Conservation (phyloP, 345 rosid species). For the Pistacia integerrima region DNA sequence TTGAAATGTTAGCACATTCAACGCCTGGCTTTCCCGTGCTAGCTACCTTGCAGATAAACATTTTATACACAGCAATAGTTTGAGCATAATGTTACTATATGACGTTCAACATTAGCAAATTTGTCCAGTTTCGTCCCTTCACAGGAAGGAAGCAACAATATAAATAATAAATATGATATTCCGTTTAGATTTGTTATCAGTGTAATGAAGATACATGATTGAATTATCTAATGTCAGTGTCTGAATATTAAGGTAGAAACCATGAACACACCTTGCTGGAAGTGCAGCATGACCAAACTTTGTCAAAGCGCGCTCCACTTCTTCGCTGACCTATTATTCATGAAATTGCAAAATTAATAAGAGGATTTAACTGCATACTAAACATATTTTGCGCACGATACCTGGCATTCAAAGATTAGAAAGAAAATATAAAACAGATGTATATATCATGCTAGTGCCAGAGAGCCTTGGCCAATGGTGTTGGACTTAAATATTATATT, state of each 20-base stretch:
- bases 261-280: slow-evolving; percentile 51
- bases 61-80: too few relatives aligned
- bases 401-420: not conserved
- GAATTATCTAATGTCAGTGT: not conserved
- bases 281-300: slow-evolving; percentile 60
- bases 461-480: not conserved
- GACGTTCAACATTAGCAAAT: too few relatives aligned
- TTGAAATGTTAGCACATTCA: too few relatives aligned
- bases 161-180: too few relatives aligned
- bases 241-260: not conserved
- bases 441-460: not conserved
- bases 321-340: slow-evolving; percentile 82
- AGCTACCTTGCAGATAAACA: too few relatives aligned
- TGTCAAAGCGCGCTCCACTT: slow-evolving; percentile 84
- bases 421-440: not conserved
- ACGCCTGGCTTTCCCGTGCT: too few relatives aligned
- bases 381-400: not conserved
- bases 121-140: not conserved
- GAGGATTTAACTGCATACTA: not conserved
- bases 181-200: not conserved
- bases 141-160: not conserved
- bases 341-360: slow-evolving; percentile 14
- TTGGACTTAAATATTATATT: too few relatives aligned
- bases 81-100: too few relatives aligned
- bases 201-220: too few relatives aligned